A percentile compares a stretch with the other conserved stretches of the same genome.
phyloP scores from a whole-genome alignment of 371 early-diverging fungal genomes.

The Apophysomyces elegans region DNA sequence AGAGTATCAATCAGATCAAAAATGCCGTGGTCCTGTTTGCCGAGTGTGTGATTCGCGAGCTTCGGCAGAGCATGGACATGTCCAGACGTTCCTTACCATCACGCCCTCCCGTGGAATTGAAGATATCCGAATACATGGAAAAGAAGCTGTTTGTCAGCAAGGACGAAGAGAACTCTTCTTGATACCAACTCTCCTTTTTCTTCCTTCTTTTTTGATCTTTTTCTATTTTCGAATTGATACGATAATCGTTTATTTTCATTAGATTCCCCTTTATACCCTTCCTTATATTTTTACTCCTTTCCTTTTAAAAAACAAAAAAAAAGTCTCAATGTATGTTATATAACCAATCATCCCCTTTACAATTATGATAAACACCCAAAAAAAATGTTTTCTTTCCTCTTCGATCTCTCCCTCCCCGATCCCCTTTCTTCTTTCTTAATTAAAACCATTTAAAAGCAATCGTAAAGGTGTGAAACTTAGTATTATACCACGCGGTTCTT shows the following conservation, averaged over 20 bases:
- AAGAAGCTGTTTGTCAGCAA: constrained; percentile 17
- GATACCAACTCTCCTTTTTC: not conserved
- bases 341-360: constrained; percentile 3
- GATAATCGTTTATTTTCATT: not conserved
- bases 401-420: not conserved
- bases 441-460: not conserved
- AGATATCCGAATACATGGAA: constrained; percentile 23
- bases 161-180: constrained; percentile 8
- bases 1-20: constrained; percentile 19
- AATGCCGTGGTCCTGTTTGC: constrained; percentile 28
- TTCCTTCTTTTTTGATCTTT: not conserved
- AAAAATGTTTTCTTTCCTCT: too few relatives aligned
- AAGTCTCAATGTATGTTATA: constrained; percentile 5
- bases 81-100: constrained; percentile 18
- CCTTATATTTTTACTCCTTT: not conserved
- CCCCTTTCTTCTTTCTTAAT: not conserved
- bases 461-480: too few relatives aligned
- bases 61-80: constrained; percentile 32
- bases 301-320: not conserved
- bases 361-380: not conserved
- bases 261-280: constrained; percentile 5
- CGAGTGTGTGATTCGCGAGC: constrained; percentile 37
- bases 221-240: not conserved
- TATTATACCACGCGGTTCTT: too few relatives aligned
- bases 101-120: constrained; percentile 18